phyloP scores from a whole-genome alignment of 148 eudicot genomes.

The Cornus kousa region DNA sequence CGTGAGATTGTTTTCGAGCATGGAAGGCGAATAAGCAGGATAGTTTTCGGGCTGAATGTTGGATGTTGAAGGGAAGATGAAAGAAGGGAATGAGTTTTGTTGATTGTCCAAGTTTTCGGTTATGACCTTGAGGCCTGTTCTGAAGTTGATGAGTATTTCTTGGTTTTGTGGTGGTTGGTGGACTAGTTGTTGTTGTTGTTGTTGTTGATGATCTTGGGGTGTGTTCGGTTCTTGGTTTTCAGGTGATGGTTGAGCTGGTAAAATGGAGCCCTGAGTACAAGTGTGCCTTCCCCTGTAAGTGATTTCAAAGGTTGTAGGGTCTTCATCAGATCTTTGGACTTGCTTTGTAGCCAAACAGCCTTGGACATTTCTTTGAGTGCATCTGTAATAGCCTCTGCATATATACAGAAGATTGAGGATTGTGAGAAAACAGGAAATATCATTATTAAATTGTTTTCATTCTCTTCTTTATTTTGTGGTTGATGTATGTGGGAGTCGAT shows the following conservation, averaged over 20 bases:
- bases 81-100: constrained; percentile 5
- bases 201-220: background rate
- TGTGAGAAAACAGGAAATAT: no score
- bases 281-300: constrained; percentile 50
- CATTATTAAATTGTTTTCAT: no score
- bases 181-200: no score
- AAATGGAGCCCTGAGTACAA: constrained; percentile 22
- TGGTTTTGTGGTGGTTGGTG: background rate
- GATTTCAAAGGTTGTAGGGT: constrained; percentile 34
- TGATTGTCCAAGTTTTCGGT: constrained; percentile 19
- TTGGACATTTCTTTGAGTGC: constrained; percentile 36
- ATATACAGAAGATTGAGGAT: no score
- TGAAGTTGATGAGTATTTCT: constrained; percentile 24
- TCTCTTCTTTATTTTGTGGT: no score
- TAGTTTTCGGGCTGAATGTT: background rate
- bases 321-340: constrained; percentile 47
- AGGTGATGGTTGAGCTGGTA: constrained; percentile 4
- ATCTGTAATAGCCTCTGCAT: constrained; percentile 53
- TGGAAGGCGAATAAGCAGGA: background rate
- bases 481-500: no score
- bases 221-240: constrained; percentile 10
- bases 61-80: constrained; percentile 26
- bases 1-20: background rate
- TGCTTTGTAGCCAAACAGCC: constrained; percentile 58
- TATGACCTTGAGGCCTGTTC: constrained; percentile 26